Evolutionary conservation across 2,329 filamentous ascomycete species (phyloP).

Genomic region (Chrysosporium queenslandicum): DNA sequence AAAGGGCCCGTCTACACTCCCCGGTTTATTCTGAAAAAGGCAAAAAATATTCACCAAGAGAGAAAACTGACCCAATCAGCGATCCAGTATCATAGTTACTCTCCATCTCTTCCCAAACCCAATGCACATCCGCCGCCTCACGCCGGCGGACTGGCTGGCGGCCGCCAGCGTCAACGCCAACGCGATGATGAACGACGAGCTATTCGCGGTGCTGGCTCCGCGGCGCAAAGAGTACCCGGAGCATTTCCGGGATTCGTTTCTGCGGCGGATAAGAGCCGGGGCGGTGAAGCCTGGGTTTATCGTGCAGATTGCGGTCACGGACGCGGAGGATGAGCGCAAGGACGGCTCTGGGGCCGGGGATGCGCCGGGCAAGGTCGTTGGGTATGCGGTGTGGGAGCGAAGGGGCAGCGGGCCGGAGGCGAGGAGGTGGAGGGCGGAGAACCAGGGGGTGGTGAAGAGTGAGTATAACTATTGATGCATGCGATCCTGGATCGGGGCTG

Average conservation of each 20-base stretch:
- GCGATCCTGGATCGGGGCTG: too few species aligned
- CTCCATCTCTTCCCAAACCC: too few species aligned
- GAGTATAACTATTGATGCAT: background rate
- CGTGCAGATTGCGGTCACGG: slow-evolving; percentile 16
- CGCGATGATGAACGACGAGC: slow-evolving; percentile 19
- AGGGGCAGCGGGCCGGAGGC: slow-evolving; percentile 8
- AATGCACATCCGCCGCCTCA: slow-evolving; percentile 16
- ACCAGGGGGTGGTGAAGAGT: background rate
- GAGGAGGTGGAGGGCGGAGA: slow-evolving; percentile 15
- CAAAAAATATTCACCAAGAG: too few species aligned
- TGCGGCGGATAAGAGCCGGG: slow-evolving; percentile 16
- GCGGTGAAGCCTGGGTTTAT: slow-evolving; percentile 16
- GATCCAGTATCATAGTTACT: too few species aligned
- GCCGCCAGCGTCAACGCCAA: slow-evolving; percentile 16
- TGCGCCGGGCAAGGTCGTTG: slow-evolving; percentile 16
- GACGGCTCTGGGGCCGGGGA: slow-evolving; percentile 2
- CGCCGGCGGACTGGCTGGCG: slow-evolving; percentile 14
- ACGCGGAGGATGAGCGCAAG: slow-evolving; percentile 1
- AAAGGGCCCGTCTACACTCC: too few species aligned
- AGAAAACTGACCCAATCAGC: too few species aligned
- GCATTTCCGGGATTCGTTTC: slow-evolving; percentile 16
- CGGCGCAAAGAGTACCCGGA: slow-evolving; percentile 16
- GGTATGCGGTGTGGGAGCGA: slow-evolving; percentile 17
- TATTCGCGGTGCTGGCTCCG: slow-evolving; percentile 17
- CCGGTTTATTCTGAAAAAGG: too few species aligned